A percentile compares a stretch with the other conserved stretches of the same genome.
Evolutionary conservation across 2,329 filamentous ascomycete genomes (phyloP).

Genomic region (Stemphylium beticola): DNA sequence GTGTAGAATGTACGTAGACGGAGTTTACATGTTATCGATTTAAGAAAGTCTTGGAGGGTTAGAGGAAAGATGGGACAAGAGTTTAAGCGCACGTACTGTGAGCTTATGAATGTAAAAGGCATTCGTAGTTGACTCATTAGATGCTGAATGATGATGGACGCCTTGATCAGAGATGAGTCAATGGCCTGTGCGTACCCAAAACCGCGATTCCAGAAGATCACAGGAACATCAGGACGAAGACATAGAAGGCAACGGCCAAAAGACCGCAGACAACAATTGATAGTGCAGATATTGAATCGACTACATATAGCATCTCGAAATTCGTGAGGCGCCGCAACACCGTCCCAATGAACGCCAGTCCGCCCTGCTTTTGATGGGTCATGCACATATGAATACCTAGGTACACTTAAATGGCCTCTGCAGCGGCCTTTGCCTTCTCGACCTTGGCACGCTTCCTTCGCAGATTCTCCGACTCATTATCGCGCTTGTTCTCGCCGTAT

Average conservation of each 20-base stretch:
- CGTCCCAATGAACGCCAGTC: constrained; percentile 22
- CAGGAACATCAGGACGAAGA: neutral
- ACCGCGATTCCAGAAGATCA: neutral
- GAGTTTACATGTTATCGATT: no score
- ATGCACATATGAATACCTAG: constrained; percentile 4
- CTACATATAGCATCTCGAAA: constrained; percentile 8
- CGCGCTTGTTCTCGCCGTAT: constrained; percentile 92
- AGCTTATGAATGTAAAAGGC: no score
- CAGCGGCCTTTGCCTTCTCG: constrained; percentile 62
- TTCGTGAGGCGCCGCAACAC: constrained; percentile 18
- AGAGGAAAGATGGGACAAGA: no score
- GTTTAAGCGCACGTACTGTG: no score
- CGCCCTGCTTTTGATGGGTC: constrained; percentile 18
- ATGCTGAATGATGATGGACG: neutral
- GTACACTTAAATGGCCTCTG: constrained; percentile 32
- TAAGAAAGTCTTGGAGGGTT: no score
- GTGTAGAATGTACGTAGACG: no score
- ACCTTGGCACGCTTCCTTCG: constrained; percentile 88
- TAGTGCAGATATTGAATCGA: constrained; percentile 3
- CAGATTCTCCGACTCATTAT: constrained; percentile 85
- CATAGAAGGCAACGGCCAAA: neutral
- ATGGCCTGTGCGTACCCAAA: neutral
- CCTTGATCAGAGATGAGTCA: neutral
- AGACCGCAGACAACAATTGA: neutral
- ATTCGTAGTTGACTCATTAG: neutral